phyloP scores from a whole-genome alignment of 2,329 filamentous ascomycete species.

The Fusarium zealandicum region DNA sequence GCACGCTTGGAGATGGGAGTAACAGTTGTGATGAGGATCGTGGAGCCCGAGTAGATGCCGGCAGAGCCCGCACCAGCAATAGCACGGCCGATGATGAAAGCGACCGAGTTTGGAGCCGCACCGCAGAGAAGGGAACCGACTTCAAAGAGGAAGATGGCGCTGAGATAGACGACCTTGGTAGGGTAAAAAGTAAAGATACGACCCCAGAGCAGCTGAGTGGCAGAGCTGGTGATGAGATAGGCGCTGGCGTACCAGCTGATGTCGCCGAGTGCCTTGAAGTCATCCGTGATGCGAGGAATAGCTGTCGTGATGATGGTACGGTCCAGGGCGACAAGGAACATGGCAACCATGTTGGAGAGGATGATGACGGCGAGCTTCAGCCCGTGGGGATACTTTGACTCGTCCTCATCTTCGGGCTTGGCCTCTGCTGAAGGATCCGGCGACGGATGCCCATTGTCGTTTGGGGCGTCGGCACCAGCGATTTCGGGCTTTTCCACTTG shows the following conservation, averaged over 20 bases:
- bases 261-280: constrained; percentile 8
- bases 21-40: constrained; percentile 3
- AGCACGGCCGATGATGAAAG: constrained; percentile 8
- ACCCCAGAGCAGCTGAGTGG: constrained; percentile 7
- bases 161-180: neutral
- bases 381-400: constrained; percentile 5
- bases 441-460: neutral
- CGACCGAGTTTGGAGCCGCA: constrained; percentile 1
- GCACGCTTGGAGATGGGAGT: constrained; percentile 7
- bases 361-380: constrained; percentile 7
- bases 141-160: constrained; percentile 12
- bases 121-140: constrained; percentile 5
- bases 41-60: constrained; percentile 8
- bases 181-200: neutral
- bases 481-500: neutral
- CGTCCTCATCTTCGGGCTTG: neutral
- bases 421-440: neutral
- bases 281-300: constrained; percentile 6
- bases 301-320: constrained; percentile 10
- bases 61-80: constrained; percentile 6
- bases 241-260: constrained; percentile 15
- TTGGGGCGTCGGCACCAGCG: neutral
- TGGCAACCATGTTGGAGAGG: constrained; percentile 14
- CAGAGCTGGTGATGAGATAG: constrained; percentile 9
- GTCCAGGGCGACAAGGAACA: constrained; percentile 14